Conservation (phyloP, 73 alveolate species). For the Tetrahymena thermophila region DNA sequence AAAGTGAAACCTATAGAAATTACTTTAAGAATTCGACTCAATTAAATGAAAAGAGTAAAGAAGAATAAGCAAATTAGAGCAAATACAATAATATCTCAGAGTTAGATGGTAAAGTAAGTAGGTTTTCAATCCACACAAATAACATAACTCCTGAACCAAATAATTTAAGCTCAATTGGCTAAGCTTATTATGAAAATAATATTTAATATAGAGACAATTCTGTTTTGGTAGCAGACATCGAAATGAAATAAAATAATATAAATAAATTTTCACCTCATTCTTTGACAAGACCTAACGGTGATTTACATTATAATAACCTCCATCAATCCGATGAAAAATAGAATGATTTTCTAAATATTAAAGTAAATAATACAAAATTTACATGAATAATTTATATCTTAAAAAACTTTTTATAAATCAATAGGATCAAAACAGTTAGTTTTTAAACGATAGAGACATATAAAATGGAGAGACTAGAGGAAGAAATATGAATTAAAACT, state of each 20-base stretch:
- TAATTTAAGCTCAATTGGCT: neutral
- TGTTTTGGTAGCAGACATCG: neutral
- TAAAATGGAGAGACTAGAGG: neutral
- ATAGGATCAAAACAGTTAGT: neutral
- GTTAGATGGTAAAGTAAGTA: neutral
- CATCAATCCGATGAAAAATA: neutral
- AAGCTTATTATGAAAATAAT: neutral
- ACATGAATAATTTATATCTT: too few relatives aligned
- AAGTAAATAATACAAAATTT: too few relatives aligned
- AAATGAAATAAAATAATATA: neutral
- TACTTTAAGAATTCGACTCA: neutral
- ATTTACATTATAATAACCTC: neutral
- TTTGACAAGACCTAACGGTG: neutral
- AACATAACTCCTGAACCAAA: neutral
- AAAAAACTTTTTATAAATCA: too few relatives aligned
- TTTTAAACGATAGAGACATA: neutral
- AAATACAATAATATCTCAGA: neutral
- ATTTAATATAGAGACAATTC: neutral
- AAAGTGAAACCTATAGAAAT: neutral
- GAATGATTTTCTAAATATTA: neutral
- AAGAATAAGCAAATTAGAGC: neutral
- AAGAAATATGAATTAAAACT: neutral
- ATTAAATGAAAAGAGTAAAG: neutral
- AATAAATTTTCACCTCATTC: neutral
- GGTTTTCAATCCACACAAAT: neutral